A percentile compares a stretch with the other conserved stretches of the same genome.
phyloP scores from a whole-genome alignment of 305 asterid species.

The Solanum hybrid region DNA sequence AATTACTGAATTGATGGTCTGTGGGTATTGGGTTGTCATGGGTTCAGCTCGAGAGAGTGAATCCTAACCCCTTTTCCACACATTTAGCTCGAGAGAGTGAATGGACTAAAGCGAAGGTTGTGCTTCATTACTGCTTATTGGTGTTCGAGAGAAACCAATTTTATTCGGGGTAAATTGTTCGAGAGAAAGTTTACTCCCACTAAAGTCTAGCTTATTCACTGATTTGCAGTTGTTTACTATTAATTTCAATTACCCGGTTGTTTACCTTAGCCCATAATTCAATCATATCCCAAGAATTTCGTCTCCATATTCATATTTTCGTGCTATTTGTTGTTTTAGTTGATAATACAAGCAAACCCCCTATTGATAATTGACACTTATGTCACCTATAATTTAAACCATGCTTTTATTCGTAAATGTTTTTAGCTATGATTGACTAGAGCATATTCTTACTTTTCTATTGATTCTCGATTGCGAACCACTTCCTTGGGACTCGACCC shows the following conservation, averaged over 20 bases:
- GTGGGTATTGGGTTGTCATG: neutral
- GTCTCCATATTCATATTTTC: neutral
- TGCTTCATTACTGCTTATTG: neutral
- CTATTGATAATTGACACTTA: neutral
- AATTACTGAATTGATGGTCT: neutral
- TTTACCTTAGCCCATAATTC: neutral
- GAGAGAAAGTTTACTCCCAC: neutral
- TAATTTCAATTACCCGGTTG: neutral
- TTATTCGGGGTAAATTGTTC: neutral
- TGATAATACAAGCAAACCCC: neutral
- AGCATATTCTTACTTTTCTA: neutral
- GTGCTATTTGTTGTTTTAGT: neutral
- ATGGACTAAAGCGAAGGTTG: neutral
- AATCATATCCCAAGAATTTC: neutral
- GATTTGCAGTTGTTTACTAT: neutral
- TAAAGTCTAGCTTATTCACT: neutral
- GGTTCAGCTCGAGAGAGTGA: neutral
- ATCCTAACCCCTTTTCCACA: neutral
- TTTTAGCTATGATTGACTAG: neutral
- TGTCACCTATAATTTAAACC: neutral
- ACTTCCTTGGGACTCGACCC: neutral
- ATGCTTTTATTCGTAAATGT: neutral
- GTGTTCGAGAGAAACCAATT: neutral
- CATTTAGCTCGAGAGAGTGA: neutral
- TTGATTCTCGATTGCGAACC: neutral